phyloP scores from a whole-genome alignment of 2,329 filamentous ascomycete species.

The Atkinsonella texensis region DNA sequence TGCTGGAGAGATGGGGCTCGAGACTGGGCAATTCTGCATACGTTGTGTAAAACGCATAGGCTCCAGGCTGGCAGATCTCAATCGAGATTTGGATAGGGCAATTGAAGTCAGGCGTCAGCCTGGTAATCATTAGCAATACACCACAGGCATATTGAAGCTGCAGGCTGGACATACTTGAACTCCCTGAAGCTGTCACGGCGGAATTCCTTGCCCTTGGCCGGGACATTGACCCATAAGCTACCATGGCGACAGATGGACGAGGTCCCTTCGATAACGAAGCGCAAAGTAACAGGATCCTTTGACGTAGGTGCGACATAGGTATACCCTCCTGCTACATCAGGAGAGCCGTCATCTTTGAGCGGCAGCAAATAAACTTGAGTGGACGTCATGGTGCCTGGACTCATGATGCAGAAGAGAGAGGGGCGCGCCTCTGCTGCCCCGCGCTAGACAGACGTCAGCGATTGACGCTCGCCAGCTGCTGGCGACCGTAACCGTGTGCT shows the following conservation, averaged over 20 bases:
- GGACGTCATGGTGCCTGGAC: conserved; percentile 49
- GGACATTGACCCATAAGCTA: conserved; percentile 94
- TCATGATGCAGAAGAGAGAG: conserved; percentile 33
- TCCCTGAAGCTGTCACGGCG: conserved; percentile 69
- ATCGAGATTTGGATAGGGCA: conserved; percentile 82
- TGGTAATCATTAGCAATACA: conserved; percentile 21
- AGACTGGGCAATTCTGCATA: conserved; percentile 75
- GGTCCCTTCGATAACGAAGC: conserved; percentile 86
- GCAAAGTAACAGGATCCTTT: conserved; percentile 62
- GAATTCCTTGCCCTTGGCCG: conserved; percentile 63
- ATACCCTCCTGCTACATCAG: conserved; percentile 79
- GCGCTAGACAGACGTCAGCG: conserved; percentile 5
- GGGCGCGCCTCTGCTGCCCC: conserved; percentile 10
- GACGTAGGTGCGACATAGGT: conserved; percentile 75
- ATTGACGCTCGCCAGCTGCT: neutral
- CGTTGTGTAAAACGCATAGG: conserved; percentile 89
- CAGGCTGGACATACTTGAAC: conserved; percentile 59
- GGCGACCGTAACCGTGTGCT: no score
- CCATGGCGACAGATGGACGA: conserved; percentile 93
- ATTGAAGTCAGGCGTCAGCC: conserved; percentile 86
- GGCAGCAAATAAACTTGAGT: conserved; percentile 76
- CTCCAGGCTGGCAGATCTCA: conserved; percentile 69
- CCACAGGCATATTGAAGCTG: neutral
- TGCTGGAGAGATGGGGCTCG: conserved; percentile 16
- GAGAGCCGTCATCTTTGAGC: conserved; percentile 85